Conservation (phyloP, 148 eudicot genomes). For the Arctostaphylos glauca region DNA sequence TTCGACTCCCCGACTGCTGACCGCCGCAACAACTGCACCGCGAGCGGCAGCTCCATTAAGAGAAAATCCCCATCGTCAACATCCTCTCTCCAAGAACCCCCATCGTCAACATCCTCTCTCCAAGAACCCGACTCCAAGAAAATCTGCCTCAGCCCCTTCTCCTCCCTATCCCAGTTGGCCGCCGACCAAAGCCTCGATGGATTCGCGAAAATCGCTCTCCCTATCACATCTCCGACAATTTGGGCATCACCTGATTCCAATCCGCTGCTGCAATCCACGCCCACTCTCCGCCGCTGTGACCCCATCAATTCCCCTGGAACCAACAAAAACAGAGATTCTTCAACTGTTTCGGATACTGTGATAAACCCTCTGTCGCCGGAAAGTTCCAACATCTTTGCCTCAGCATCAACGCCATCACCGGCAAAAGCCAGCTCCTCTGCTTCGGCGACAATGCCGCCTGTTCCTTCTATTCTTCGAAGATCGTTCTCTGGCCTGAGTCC, state of each 20-base stretch:
- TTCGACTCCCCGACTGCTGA: neutral
- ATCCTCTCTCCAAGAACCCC: slow-evolving; percentile 1
- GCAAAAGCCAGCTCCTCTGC: neutral
- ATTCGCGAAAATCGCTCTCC: slow-evolving; percentile 8
- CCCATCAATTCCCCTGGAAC: neutral
- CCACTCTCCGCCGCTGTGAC: slow-evolving; percentile 18
- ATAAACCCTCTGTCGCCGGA: neutral
- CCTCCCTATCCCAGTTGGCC: neutral
- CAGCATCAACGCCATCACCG: neutral
- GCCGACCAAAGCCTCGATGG: neutral
- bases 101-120: neutral
- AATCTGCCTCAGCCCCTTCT: neutral
- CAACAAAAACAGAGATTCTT: neutral
- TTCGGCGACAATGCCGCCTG: neutral
- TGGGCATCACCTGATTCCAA: neutral
- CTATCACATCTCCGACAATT: neutral
- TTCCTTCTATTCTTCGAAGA: neutral
- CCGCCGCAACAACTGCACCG: neutral
- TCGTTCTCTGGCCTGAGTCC: neutral
- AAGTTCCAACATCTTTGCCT: neutral
- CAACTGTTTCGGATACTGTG: neutral
- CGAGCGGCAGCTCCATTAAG: neutral
- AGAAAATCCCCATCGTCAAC: neutral
- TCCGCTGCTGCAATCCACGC: neutral
- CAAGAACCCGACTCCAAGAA: slow-evolving; percentile 15